Base-by-base conservation (phyloP, 345 rosid genomes). In the Euphorbia tirucalli region DNA sequence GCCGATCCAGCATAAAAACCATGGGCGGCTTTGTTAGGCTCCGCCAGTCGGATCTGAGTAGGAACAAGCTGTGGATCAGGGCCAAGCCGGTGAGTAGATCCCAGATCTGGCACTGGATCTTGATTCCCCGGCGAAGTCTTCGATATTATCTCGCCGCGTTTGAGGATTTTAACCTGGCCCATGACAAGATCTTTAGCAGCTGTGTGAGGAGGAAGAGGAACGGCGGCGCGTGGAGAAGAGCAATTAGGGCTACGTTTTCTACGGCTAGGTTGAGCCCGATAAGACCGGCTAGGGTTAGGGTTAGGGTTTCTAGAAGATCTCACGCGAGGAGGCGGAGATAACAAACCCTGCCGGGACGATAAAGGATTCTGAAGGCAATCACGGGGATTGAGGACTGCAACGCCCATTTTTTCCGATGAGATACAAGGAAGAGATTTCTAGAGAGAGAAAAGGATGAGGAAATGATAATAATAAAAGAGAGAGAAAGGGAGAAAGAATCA, bases 1-100 rank as follows among this genome's bases (percentile, higher is more conserved):
- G 87, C 95, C 5, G 90, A 81, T 4, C 98, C 98, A 0, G 96
- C 98, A 41, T 90, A 94, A 77, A 88, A 87, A 7, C 84, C 74
- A 7, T 27, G 58, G 10, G 60, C 24, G 7, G 60, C n/a, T 5
- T 64, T 28, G 3, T 27, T 73, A 0, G 87, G 35, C 46, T 64
- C 81, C 0, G 79, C 2, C 0, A 77, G 25, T 27, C 83, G 85
- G 83, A 74, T 69, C 78, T 70, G 84, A 11, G 49, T 25, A 11
- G 77, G 74, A 5, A 75, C 68, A 54, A 63, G 4, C 43, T 1
- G 65, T 1, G 87, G 84, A 66, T 83, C 85, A 19, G 85, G 84
- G 1, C 84, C 82, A 24, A 80, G 61, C n/a, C 77, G 78, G 11
- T 75, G 62, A 0, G 81, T 73, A 21, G 85, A 80, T 0, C 73